These are phyloP conservation scores for Wallacemonas rigidus DNA, from an alignment of 208 protist species.

Conservation along the genomic window DNA sequence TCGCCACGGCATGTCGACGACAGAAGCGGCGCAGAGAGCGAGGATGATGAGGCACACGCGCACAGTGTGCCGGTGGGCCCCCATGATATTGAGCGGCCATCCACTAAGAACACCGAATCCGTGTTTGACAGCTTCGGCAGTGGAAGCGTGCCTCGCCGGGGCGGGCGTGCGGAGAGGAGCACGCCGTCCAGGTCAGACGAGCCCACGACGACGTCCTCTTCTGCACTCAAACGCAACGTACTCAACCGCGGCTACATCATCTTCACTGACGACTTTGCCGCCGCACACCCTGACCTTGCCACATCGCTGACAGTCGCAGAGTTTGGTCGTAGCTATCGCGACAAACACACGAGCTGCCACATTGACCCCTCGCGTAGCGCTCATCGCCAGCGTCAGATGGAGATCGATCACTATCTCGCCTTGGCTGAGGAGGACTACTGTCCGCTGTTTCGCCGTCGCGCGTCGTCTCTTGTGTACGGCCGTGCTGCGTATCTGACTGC, in stretches of 20 bases:
- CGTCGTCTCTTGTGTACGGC: slow-evolving; percentile 25
- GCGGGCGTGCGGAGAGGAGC: background rate
- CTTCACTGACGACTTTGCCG: background rate
- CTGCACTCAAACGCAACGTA: background rate
- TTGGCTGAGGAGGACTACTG: slow-evolving; percentile 26
- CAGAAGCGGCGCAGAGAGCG: background rate
- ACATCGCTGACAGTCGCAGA: background rate
- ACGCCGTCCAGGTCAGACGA: background rate
- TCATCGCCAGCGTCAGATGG: slow-evolving; percentile 12
- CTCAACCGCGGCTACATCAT: slow-evolving; percentile 2
- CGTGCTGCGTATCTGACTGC: slow-evolving; percentile 17
- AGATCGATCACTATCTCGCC: slow-evolving; percentile 23
- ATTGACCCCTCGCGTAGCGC: background rate
- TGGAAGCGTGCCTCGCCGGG: background rate
- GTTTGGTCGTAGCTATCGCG: background rate
- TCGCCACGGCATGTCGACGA: background rate
- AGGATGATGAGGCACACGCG: background rate
- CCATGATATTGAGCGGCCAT: too few relatives aligned
- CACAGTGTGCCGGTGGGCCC: background rate
- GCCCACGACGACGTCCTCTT: too few relatives aligned
- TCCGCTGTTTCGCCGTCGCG: slow-evolving; percentile 27
- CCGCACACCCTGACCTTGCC: background rate
- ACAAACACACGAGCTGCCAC: background rate
- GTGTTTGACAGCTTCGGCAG: background rate
- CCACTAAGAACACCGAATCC: background rate